These are phyloP conservation scores for Ormosia semicastrata DNA, from an alignment of 306 rosid species.

Conservation along the genomic window DNA sequence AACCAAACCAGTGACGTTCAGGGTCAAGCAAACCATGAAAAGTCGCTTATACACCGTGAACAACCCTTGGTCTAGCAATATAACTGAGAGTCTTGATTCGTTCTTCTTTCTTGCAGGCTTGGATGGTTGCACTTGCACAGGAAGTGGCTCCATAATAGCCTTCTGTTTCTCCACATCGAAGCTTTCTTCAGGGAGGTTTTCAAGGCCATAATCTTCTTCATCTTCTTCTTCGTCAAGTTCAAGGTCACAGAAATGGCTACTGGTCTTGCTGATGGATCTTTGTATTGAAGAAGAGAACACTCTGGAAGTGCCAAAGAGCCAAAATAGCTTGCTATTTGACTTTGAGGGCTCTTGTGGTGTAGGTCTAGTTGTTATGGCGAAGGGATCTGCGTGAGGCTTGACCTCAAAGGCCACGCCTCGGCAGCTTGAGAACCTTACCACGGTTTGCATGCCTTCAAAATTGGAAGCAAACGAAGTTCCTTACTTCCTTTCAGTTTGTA, in stretches of 20 bases:
- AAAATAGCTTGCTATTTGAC: neutral
- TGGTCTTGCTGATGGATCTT: constrained; percentile 39
- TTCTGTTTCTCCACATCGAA: constrained; percentile 22
- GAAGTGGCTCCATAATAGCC: neutral
- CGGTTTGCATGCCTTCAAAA: no score
- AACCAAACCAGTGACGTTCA: constrained; percentile 37
- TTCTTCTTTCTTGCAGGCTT: constrained; percentile 20
- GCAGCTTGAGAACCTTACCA: no score
- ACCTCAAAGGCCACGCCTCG: no score
- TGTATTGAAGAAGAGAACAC: constrained; percentile 29
- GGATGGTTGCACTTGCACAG: constrained; percentile 6
- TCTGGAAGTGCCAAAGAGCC: constrained; percentile 25
- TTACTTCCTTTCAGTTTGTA: no score
- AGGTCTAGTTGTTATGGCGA: constrained; percentile 20
- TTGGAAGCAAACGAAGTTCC: no score
- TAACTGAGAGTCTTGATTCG: constrained; percentile 40
- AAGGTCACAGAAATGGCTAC: constrained; percentile 57
- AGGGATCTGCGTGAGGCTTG: constrained; percentile 41
- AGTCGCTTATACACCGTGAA: constrained; percentile 57
- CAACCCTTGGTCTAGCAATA: constrained; percentile 56
- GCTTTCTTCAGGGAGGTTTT: constrained; percentile 5
- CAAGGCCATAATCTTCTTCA: neutral
- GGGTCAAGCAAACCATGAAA: constrained; percentile 30
- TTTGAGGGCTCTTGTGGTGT: neutral
- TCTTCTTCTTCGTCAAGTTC: constrained; percentile 4